Percentiles rank a stretch among this genome's conserved stretches.
Conservation (phyloP, 805 yeast species). For the Lachancea kluyveri region DNA sequence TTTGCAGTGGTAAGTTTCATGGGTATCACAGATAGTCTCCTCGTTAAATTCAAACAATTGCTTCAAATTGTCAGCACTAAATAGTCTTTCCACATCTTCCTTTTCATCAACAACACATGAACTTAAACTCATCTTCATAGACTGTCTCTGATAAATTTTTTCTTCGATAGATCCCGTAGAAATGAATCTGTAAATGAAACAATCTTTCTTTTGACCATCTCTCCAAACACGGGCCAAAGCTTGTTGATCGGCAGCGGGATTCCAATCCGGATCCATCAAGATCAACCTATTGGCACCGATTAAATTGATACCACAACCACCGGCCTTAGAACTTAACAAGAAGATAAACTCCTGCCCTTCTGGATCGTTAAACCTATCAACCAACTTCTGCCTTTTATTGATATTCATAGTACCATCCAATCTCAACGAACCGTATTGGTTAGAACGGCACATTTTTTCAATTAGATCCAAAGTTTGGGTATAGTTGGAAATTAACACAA, state of each 20-base stretch:
- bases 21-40: slow-evolving; percentile 79
- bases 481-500: slow-evolving; percentile 89
- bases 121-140: slow-evolving; percentile 86
- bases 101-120: slow-evolving; percentile 97
- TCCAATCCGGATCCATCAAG: slow-evolving; percentile 92
- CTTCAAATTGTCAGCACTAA: slow-evolving; percentile 73
- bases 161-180: slow-evolving; percentile 95
- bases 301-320: slow-evolving; percentile 96
- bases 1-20: slow-evolving; percentile 83
- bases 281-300: slow-evolving; percentile 93
- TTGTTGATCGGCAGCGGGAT: slow-evolving; percentile 97
- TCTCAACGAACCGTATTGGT: slow-evolving; percentile 70
- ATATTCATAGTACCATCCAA: slow-evolving; percentile 91
- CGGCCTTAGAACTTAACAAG: slow-evolving; percentile 89
- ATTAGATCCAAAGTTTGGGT: slow-evolving; percentile 91
- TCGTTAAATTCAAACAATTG: slow-evolving; percentile 68
- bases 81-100: slow-evolving; percentile 88
- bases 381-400: slow-evolving; percentile 86
- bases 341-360: slow-evolving; percentile 81
- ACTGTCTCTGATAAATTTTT: slow-evolving; percentile 91
- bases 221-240: slow-evolving; percentile 98
- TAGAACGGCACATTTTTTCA: slow-evolving; percentile 74
- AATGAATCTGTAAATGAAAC: slow-evolving; percentile 90
- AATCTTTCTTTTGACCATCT: slow-evolving; percentile 96
- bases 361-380: slow-evolving; percentile 87